A percentile compares a stretch with the other conserved stretches of the same genome.
Conservation (phyloP, 495 filamentous ascomycete genomes). For the Diplogelasinospora grovesii region DNA sequence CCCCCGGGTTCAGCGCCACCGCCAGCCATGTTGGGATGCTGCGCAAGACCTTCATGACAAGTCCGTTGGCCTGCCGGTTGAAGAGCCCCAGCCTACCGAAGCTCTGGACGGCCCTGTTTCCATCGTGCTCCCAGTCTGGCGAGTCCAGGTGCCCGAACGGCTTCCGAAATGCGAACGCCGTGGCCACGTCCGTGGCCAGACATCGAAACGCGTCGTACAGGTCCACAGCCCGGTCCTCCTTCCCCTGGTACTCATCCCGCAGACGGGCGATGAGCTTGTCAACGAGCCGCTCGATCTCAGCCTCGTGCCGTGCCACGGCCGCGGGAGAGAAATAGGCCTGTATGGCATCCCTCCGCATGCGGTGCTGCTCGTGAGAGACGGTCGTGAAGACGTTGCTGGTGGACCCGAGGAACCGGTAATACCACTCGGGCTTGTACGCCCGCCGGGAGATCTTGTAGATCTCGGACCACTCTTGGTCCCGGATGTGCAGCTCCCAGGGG, state of each 20-base stretch:
- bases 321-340: conserved; percentile 26
- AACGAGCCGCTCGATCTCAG: conserved; percentile 17
- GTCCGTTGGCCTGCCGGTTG: conserved; percentile 4
- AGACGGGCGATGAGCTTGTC: conserved; percentile 19
- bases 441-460: conserved; percentile 23
- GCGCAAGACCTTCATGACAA: not conserved
- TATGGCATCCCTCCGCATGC: conserved; percentile 26
- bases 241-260: conserved; percentile 9
- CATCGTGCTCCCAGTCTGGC: conserved; percentile 23
- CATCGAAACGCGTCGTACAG: conserved; percentile 28
- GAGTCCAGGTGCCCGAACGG: conserved; percentile 27
- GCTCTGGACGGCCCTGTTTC: conserved; percentile 1
- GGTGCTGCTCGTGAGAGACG: conserved; percentile 24
- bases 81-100: conserved; percentile 1
- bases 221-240: conserved; percentile 12
- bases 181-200: conserved; percentile 30
- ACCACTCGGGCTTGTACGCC: conserved; percentile 30
- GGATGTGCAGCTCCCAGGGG: conserved; percentile 35
- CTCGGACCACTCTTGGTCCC: conserved; percentile 27
- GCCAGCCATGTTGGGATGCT: not conserved
- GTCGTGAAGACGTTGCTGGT: conserved; percentile 25
- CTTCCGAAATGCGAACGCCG: conserved; percentile 26
- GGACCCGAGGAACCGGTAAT: conserved; percentile 28
- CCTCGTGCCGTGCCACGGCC: conserved; percentile 23
- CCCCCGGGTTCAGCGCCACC: conserved; percentile 3